Percentiles rank a stretch among this genome's conserved stretches.
Evolutionary conservation across 1,139 yeast species (phyloP).

Genomic region (Kazachstania sp.): DNA sequence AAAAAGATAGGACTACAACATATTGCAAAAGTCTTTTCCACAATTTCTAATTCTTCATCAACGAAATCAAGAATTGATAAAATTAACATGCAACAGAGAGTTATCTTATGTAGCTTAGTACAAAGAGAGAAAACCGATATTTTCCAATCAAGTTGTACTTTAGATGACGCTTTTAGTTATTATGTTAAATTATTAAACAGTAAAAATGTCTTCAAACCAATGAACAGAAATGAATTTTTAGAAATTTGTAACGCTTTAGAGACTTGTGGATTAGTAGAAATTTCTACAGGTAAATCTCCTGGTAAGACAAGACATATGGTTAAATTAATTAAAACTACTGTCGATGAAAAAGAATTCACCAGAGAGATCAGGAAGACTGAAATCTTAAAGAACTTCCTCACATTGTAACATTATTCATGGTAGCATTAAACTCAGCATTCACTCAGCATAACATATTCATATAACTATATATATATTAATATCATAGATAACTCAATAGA

Average conservation of each 20-base stretch:
- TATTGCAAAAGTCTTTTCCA: slow-evolving; percentile 68
- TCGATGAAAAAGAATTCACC: slow-evolving; percentile 26
- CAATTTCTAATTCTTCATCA: slow-evolving; percentile 41
- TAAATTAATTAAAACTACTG: slow-evolving; percentile 22
- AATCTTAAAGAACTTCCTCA: slow-evolving; percentile 15
- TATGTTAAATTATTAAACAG: slow-evolving; percentile 37
- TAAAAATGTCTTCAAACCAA: slow-evolving; percentile 42
- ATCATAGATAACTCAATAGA: no score
- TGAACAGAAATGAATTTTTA: slow-evolving; percentile 66
- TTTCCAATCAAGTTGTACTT: slow-evolving; percentile 20
- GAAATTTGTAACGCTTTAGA: slow-evolving; percentile 76
- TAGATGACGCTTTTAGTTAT: slow-evolving; percentile 49
- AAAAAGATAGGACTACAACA: slow-evolving; percentile 66
- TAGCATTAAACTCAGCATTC: background rate
- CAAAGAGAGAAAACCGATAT: slow-evolving; percentile 38
- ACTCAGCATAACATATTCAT: background rate
- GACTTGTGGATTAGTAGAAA: slow-evolving; percentile 45
- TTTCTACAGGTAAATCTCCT: slow-evolving; percentile 16
- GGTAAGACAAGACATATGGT: slow-evolving; percentile 22
- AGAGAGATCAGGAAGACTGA: slow-evolving; percentile 27
- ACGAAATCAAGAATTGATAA: slow-evolving; percentile 41
- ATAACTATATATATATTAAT: background rate
- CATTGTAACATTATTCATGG: background rate
- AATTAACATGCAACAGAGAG: slow-evolving; percentile 72
- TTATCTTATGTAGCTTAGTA: slow-evolving; percentile 54